Conservation (phyloP, 2,329 filamentous ascomycete genomes). For the Exserohilum turcica region DNA sequence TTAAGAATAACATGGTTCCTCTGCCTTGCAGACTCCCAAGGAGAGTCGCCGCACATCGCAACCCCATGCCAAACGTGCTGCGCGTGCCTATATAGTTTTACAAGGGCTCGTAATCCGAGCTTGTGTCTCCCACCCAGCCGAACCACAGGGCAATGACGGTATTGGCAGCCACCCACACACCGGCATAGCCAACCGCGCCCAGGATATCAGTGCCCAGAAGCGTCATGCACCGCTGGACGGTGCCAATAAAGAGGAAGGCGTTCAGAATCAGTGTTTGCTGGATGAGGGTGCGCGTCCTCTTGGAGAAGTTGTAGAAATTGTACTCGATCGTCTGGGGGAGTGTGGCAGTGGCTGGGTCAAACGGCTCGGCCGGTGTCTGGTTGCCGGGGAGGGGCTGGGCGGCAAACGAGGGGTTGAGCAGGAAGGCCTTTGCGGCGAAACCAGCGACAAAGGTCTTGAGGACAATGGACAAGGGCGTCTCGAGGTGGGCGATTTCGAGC, state of each 20-base stretch:
- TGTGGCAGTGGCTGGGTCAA: slow-evolving; percentile 68
- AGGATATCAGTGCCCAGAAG: slow-evolving; percentile 70
- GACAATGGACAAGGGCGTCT: slow-evolving; percentile 56
- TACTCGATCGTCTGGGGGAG: slow-evolving; percentile 72
- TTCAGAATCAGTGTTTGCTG: slow-evolving; percentile 59
- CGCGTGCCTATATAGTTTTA: background rate
- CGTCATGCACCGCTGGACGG: slow-evolving; percentile 69
- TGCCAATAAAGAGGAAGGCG: slow-evolving; percentile 56
- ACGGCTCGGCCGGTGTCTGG: slow-evolving; percentile 57
- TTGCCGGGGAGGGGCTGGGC: slow-evolving; percentile 57
- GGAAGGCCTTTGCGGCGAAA: slow-evolving; percentile 72
- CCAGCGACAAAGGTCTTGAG: slow-evolving; percentile 70
- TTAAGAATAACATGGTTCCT: background rate
- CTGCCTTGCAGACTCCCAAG: background rate
- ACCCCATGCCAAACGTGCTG: background rate
- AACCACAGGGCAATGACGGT: slow-evolving; percentile 63
- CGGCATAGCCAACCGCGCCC: slow-evolving; percentile 75
- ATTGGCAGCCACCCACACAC: slow-evolving; percentile 73
- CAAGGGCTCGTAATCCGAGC: slow-evolving; percentile 30
- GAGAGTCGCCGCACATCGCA: accelerated
- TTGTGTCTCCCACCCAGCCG: slow-evolving; percentile 56
- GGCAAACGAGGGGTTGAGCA: slow-evolving; percentile 73
- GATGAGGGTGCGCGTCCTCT: slow-evolving; percentile 66
- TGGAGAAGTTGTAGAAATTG: slow-evolving; percentile 74
- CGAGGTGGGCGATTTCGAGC: slow-evolving; percentile 69